Conservation (phyloP, 2,329 filamentous ascomycete species). For the Stagonosporopsis chrysanthemi region DNA sequence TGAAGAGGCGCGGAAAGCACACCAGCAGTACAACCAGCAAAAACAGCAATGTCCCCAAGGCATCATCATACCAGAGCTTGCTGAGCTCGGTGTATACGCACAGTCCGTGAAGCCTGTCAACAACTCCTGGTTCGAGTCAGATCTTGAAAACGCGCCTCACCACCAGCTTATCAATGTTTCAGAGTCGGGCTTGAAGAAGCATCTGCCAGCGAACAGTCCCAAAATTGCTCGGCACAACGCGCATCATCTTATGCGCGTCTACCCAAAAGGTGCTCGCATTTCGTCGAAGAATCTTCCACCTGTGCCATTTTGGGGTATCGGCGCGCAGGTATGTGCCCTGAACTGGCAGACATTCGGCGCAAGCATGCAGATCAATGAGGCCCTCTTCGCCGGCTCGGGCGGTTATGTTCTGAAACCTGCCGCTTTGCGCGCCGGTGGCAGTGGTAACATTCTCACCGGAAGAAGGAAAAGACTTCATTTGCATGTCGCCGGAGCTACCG, state of each 20-base stretch:
- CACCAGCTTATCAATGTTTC: constrained; percentile 75
- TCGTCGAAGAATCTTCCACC: constrained; percentile 70
- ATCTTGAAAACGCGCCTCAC: constrained; percentile 60
- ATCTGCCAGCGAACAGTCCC: constrained; percentile 57
- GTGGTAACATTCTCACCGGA: constrained; percentile 57
- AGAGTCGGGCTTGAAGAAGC: constrained; percentile 63
- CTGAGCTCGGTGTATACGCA: constrained; percentile 71
- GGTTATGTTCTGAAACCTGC: constrained; percentile 72
- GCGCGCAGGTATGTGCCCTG: constrained; percentile 73
- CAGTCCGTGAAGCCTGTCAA: constrained; percentile 73
- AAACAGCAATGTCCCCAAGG: constrained; percentile 58
- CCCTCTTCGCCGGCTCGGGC: constrained; percentile 69
- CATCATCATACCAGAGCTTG: constrained; percentile 69
- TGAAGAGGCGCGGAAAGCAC: constrained; percentile 59
- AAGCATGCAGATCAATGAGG: constrained; percentile 72
- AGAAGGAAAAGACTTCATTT: constrained; percentile 61
- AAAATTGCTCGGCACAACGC: constrained; percentile 68
- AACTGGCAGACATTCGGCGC: constrained; percentile 75
- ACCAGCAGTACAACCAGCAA: constrained; percentile 61
- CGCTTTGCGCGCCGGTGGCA: constrained; percentile 64
- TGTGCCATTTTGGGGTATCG: constrained; percentile 70
- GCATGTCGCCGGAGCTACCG: constrained; percentile 68
- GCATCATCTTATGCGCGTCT: constrained; percentile 73
- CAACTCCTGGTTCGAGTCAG: constrained; percentile 69
- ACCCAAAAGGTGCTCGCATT: constrained; percentile 73